phyloP scores from a whole-genome alignment of 345 rosid genomes.

The Populus pruinosa region DNA sequence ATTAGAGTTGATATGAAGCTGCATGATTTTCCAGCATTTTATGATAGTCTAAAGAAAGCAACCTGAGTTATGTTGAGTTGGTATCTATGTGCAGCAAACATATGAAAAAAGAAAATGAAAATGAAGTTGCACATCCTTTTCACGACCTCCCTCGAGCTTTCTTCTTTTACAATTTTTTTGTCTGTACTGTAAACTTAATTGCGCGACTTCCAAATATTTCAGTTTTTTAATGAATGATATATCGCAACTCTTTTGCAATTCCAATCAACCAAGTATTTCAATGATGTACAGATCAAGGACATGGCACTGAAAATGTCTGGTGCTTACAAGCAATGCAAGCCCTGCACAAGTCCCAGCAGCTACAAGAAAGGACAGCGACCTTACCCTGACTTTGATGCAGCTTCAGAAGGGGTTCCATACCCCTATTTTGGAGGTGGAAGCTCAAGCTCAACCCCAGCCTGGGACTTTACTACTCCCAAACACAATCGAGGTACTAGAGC shows the following conservation, averaged over 20 bases:
- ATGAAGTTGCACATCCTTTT: neutral
- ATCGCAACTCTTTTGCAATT: neutral
- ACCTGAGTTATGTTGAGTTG: neutral
- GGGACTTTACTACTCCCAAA: constrained; percentile 67
- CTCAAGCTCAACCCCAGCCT: constrained; percentile 85
- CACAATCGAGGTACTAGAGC: constrained; percentile 38
- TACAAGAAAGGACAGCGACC: constrained; percentile 58
- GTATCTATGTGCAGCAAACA: neutral
- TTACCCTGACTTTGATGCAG: constrained; percentile 66
- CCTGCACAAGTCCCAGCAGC: constrained; percentile 71
- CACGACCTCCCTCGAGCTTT: neutral
- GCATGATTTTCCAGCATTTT: neutral
- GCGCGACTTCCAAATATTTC: neutral
- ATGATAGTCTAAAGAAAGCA: neutral
- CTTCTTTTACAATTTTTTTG: neutral
- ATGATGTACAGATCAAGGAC: constrained; percentile 72
- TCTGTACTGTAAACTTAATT: neutral
- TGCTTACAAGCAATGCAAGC: constrained; percentile 77
- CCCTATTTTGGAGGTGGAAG: constrained; percentile 74
- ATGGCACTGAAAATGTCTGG: constrained; percentile 90
- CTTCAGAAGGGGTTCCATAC: constrained; percentile 77
- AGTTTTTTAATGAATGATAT: neutral
- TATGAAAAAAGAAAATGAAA: neutral
- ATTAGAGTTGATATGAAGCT: neutral
- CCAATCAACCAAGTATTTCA: neutral